Conservation (phyloP, 345 rosid species). For the Brassica napus region Da-Ae NC_063446.1:68569001-68569500, state of each 20-base stretch:
- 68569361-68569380: background rate
- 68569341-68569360: background rate
- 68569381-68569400: background rate
- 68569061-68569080: constrained; percentile 61
- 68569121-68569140: constrained; percentile 90
- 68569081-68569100: constrained; percentile 74
- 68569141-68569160: constrained; percentile 96
- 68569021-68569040: background rate
- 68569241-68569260: background rate
- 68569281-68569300: background rate
- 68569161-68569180: constrained; percentile 87
- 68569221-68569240: background rate
- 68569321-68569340: background rate
- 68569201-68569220: constrained; percentile 74
- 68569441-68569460: constrained; percentile 88
- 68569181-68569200: constrained; percentile 65
- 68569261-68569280: background rate
- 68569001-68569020: background rate
- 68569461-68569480: constrained; percentile 80
- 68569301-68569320: background rate
- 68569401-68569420: background rate
- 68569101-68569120: constrained; percentile 87
- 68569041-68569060: background rate
- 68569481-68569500: constrained; percentile 73
- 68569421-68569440: background rate